A percentile compares a stretch with the other conserved stretches of the same genome.
Evolutionary conservation across 768 basidiomycete genomes (phyloP).

Genomic region (Auriscalpium orientale): DNA sequence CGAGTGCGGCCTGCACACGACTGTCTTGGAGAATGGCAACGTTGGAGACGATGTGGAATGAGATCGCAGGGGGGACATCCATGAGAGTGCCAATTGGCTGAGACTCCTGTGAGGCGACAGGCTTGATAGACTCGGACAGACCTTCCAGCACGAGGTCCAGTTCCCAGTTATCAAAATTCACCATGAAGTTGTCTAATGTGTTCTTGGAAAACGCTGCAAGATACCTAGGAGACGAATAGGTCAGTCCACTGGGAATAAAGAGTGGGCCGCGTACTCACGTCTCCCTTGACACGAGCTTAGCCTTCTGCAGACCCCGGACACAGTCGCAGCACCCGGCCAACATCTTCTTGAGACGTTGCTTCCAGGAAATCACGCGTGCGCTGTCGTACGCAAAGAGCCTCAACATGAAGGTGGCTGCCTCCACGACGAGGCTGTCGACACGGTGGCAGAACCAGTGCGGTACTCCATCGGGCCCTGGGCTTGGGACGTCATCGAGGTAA

Average conservation of each 20-base stretch:
- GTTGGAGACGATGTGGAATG: slow-evolving; percentile 61
- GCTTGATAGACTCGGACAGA: not conserved
- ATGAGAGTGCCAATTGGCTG: slow-evolving; percentile 23
- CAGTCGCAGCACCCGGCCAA: slow-evolving; percentile 63
- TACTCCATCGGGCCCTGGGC: slow-evolving; percentile 18
- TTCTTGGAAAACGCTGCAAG: slow-evolving; percentile 56
- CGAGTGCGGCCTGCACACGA: slow-evolving; percentile 36
- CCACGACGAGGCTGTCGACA: slow-evolving; percentile 46
- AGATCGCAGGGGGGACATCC: slow-evolving; percentile 38
- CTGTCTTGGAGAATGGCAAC: slow-evolving; percentile 47
- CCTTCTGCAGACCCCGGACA: slow-evolving; percentile 55
- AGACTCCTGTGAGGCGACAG: not conserved
- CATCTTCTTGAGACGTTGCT: slow-evolving; percentile 44
- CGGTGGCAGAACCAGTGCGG: slow-evolving; percentile 80
- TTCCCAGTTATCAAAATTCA: slow-evolving; percentile 62
- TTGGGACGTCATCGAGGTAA: slow-evolving; percentile 43
- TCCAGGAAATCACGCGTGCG: slow-evolving; percentile 55
- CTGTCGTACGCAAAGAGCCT: slow-evolving; percentile 75
- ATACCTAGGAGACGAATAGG: slow-evolving; percentile 43
- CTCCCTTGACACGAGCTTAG: slow-evolving; percentile 53
- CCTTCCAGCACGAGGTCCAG: slow-evolving; percentile 41
- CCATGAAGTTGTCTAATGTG: slow-evolving; percentile 50
- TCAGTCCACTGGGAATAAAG: not conserved
- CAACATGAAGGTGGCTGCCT: slow-evolving; percentile 74
- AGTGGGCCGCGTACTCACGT: slow-evolving; percentile 48